phyloP scores from a whole-genome alignment of 1,284 basidiomycete genomes.

The Melampsora larici-populina region DNA sequence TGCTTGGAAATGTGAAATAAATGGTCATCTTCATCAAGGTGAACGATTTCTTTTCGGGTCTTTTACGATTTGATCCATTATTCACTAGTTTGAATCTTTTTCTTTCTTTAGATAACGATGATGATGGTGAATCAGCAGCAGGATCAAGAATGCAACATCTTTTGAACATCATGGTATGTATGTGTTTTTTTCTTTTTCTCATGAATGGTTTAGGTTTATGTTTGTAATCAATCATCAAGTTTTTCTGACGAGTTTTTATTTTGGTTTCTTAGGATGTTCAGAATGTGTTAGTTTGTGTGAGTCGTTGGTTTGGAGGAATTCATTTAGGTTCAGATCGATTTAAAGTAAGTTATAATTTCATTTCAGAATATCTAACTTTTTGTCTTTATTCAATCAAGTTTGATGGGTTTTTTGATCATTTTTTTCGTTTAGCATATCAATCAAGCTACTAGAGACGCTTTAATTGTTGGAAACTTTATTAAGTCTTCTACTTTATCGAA shows the following conservation, averaged over 20 bases:
- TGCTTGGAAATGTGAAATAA: constrained; percentile 52
- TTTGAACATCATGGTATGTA: constrained; percentile 78
- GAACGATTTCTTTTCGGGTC: constrained; percentile 39
- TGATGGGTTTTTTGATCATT: background rate
- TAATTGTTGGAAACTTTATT: constrained; percentile 71
- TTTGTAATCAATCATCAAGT: background rate
- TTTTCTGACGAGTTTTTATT: too few species aligned
- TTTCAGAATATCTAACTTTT: constrained; percentile 7
- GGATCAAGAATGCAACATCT: constrained; percentile 80
- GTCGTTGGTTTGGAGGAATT: constrained; percentile 58
- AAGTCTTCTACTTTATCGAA: background rate
- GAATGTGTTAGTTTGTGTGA: constrained; percentile 75
- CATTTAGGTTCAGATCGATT: constrained; percentile 82
- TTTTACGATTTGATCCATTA: constrained; percentile 47
- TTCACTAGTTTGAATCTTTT: background rate
- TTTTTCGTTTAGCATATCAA: constrained; percentile 64
- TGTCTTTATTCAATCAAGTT: background rate
- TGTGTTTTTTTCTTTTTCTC: constrained; percentile 54
- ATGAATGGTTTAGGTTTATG: too few species aligned
- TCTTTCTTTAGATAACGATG: constrained; percentile 72
- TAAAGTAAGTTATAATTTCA: constrained; percentile 57
- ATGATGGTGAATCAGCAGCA: constrained; percentile 86
- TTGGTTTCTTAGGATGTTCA: constrained; percentile 46
- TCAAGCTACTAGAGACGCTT: constrained; percentile 77
- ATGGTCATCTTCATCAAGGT: constrained; percentile 70